Base-by-base conservation (phyloP, 1,284 basidiomycete genomes). In the Cutaneotrichosporon cavernicola region DNA sequence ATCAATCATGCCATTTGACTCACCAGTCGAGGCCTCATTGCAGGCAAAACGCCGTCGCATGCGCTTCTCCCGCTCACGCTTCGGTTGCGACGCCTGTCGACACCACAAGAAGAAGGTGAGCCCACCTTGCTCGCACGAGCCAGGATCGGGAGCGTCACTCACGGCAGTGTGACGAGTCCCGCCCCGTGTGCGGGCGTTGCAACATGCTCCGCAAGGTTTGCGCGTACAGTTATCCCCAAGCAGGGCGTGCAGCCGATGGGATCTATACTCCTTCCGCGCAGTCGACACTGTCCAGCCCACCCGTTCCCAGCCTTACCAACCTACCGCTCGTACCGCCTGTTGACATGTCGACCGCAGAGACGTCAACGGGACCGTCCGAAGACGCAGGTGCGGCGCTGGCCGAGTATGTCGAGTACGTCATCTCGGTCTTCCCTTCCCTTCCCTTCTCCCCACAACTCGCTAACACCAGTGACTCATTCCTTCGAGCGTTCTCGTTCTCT, bases 81-180 rank as follows among this genome's bases (percentile, higher is more conserved):
- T 56, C 16, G 55, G 55, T 10, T 56, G 55, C 38, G 55, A 56
- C 55, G 38, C 55, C 21, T 56, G 55, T 22, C 55, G 55, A 13
- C 55, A 56, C 22, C 55, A 56, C 55, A 56, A 56, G 55, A 56
- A 56, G 22, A 56, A 56, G 55, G 55, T 56, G 22, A 14, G 55
- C 36, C 22, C 7, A 8, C 8, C 22, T 10, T 22, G 13, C 49
- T 22, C 9, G 3, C 3, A 26, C 26, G 26, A 26, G 3, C 26
- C 26, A 26, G 26, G 26, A 26, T 26, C 26, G 26, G 3, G 26
- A 26, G 26, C 26, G 26, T 26, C 18, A n/a, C 30, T 34, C 13
- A 34, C 51, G 31, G 2, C 16, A 56, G 55, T 56, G 55, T 22
- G 55, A 56, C 26, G 55, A 56, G 38, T 21, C 36, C 9, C 55